Conservation (phyloP, 345 rosid species). For the Arabis alpina region DNA sequence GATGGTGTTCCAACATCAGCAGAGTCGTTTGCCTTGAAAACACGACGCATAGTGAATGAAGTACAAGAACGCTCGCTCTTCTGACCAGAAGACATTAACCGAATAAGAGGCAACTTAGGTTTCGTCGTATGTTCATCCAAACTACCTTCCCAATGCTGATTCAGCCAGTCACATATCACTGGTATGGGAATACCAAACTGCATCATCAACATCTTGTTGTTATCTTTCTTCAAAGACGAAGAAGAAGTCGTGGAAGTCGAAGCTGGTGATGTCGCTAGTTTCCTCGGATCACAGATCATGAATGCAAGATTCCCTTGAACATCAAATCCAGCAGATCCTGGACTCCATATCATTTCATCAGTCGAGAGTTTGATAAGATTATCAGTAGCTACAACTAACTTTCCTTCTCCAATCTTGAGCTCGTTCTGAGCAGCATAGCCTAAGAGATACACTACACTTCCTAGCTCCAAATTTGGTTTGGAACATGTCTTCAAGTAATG, state of each 20-base stretch:
- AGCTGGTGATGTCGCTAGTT: constrained; percentile 85
- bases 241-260: constrained; percentile 73
- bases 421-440: constrained; percentile 72
- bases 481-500: constrained; percentile 82
- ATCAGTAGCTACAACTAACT: constrained; percentile 91
- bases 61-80: constrained; percentile 87
- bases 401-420: constrained; percentile 79
- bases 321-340: constrained; percentile 97
- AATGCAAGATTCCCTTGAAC: constrained; percentile 90
- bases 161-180: constrained; percentile 88
- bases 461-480: constrained; percentile 78
- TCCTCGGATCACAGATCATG: constrained; percentile 98
- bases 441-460: constrained; percentile 72
- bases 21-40: constrained; percentile 69
- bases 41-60: constrained; percentile 80
- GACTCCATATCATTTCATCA: constrained; percentile 76
- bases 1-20: constrained; percentile 48
- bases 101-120: constrained; percentile 82
- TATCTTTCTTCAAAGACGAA: constrained; percentile 53
- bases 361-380: constrained; percentile 89
- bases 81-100: constrained; percentile 90
- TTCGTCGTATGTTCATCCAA: constrained; percentile 82
- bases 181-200: constrained; percentile 97
- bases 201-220: constrained; percentile 64
- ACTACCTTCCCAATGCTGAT: constrained; percentile 98